Evolutionary conservation across 2,329 filamentous ascomycete genomes (phyloP).

Genomic region (Coniochaeta prunicola): DNA sequence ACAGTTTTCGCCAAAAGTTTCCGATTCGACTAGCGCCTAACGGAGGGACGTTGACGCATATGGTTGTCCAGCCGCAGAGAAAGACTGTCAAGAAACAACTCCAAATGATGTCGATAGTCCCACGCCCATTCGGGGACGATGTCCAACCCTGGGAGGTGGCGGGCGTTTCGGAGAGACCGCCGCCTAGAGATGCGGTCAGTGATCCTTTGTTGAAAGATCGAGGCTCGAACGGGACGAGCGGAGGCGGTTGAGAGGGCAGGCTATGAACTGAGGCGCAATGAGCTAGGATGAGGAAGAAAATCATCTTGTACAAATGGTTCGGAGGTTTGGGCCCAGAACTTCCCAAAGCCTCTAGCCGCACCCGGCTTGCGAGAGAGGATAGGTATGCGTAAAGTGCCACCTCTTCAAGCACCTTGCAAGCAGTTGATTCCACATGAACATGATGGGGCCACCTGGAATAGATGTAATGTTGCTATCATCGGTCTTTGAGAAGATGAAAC

Average conservation of each 20-base stretch:
- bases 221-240: not conserved
- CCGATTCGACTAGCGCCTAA: slow-evolving; percentile 3
- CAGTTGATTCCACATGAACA: not conserved
- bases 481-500: not conserved
- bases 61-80: slow-evolving; percentile 21
- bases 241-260: not conserved
- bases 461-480: not conserved
- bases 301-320: not conserved
- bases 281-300: not conserved
- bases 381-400: not conserved
- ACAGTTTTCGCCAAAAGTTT: slow-evolving; percentile 4
- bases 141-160: not conserved
- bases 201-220: not conserved
- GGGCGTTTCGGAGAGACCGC: not conserved
- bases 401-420: not conserved
- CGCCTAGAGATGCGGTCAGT: not conserved
- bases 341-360: not conserved
- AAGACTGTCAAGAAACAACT: slow-evolving; percentile 22
- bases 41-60: slow-evolving; percentile 21
- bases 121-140: slow-evolving; percentile 9
- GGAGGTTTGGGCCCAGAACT: not conserved
- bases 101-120: slow-evolving; percentile 23
- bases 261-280: not conserved
- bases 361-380: not conserved
- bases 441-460: not conserved